A percentile compares a stretch with the other conserved stretches of the same genome.
Evolutionary conservation across 2,329 filamentous ascomycete genomes (phyloP).

Genomic region (Fusarium mundagurra): DNA sequence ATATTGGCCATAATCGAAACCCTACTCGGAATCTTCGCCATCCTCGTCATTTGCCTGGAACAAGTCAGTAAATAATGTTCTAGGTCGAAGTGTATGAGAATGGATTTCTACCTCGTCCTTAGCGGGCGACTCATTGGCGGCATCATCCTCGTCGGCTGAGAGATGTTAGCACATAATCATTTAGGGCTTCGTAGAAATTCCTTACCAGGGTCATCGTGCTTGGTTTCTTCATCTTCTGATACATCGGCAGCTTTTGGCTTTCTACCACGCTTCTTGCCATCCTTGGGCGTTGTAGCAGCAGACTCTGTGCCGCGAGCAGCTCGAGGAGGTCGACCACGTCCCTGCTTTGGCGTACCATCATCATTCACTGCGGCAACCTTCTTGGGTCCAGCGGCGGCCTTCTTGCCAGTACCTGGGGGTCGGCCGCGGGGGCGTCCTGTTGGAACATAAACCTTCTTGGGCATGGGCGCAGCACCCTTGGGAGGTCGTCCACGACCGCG

Average conservation of each 20-base stretch:
- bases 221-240: constrained; percentile 19
- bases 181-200: neutral
- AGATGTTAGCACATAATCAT: neutral
- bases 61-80: constrained; percentile 44
- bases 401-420: constrained; percentile 54
- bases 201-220: constrained; percentile 1
- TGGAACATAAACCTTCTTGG: constrained; percentile 47
- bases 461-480: constrained; percentile 44
- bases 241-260: constrained; percentile 38
- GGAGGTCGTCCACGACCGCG: constrained; percentile 54
- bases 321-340: constrained; percentile 46
- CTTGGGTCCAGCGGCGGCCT: constrained; percentile 20
- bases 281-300: constrained; percentile 29
- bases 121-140: constrained; percentile 11
- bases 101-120: constrained; percentile 44
- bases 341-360: constrained; percentile 25
- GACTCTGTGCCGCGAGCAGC: constrained; percentile 19
- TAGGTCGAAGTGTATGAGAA: constrained; percentile 33
- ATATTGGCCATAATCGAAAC: neutral
- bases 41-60: constrained; percentile 36
- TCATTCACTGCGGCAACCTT: neutral
- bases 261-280: constrained; percentile 43
- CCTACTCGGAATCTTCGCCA: constrained; percentile 31
- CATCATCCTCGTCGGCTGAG: constrained; percentile 29
- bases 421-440: constrained; percentile 60